Evolutionary conservation across 2,329 filamentous ascomycete species (phyloP).

Genomic region (Aaosphaeria arxii): DNA sequence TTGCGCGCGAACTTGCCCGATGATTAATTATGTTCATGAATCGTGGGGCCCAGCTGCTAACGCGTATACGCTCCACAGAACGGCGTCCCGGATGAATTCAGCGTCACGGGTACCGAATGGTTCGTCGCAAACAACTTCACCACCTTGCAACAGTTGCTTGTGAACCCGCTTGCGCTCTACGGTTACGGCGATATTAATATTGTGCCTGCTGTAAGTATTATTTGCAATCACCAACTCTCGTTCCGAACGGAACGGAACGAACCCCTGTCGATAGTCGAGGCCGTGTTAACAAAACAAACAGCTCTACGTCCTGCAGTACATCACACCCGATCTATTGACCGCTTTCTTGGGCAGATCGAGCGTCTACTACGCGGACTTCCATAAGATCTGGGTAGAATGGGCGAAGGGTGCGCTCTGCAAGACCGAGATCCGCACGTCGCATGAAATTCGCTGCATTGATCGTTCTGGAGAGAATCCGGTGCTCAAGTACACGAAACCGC

Average conservation of each 20-base stretch:
- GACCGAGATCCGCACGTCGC: constrained; percentile 26
- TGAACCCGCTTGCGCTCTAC: constrained; percentile 35
- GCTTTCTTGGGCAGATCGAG: constrained; percentile 34
- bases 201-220: constrained; percentile 34
- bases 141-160: constrained; percentile 29
- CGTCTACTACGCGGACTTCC: constrained; percentile 38
- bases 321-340: constrained; percentile 36
- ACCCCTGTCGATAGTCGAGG: too few relatives aligned
- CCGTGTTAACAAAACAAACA: constrained; percentile 4
- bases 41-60: background rate
- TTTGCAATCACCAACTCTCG: background rate
- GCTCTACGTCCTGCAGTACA: constrained; percentile 39
- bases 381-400: constrained; percentile 34
- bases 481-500: constrained; percentile 29
- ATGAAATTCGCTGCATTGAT: constrained; percentile 35
- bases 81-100: constrained; percentile 33
- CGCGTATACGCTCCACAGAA: constrained; percentile 17
- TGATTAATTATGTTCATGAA: background rate
- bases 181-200: constrained; percentile 37
- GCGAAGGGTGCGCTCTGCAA: constrained; percentile 28
- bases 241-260: background rate
- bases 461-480: constrained; percentile 31
- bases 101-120: constrained; percentile 33
- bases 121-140: constrained; percentile 36
- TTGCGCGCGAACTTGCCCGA: background rate